phyloP scores from a whole-genome alignment of 495 filamentous ascomycete genomes.

The Tuber umbilicatum region DNA sequence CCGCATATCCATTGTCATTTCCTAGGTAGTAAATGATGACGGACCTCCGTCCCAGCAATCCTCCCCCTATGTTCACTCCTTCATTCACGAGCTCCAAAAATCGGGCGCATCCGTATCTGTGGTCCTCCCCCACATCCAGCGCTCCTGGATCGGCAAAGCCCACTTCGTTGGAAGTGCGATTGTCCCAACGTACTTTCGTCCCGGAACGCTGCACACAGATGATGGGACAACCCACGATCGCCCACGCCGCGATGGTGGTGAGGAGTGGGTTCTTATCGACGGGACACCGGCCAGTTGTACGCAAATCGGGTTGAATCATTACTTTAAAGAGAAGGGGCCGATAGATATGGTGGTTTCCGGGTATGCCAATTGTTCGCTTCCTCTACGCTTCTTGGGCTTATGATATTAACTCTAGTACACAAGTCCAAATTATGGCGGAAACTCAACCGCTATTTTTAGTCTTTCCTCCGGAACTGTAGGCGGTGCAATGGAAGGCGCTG shows the following conservation, averaged over 20 bases:
- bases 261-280: conserved; percentile 91
- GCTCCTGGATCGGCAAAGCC: conserved; percentile 97
- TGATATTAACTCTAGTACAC: background rate
- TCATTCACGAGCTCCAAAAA: conserved; percentile 68
- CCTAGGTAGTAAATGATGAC: conserved; percentile 82
- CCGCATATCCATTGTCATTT: background rate
- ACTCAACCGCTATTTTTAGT: conserved; percentile 87
- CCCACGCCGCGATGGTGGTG: conserved; percentile 52
- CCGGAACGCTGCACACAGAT: conserved; percentile 56
- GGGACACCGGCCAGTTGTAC: conserved; percentile 81
- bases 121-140: conserved; percentile 80
- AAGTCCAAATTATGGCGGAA: conserved; percentile 83
- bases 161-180: conserved; percentile 82
- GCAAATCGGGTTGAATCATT: conserved; percentile 82
- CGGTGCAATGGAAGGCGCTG: conserved; percentile 85
- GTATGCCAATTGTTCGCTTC: background rate
- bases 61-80: conserved; percentile 85
- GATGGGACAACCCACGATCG: conserved; percentile 59
- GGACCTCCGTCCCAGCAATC: conserved; percentile 85
- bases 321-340: conserved; percentile 68
- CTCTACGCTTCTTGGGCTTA: background rate
- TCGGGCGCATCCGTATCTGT: conserved; percentile 81
- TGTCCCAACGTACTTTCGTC: conserved; percentile 83
- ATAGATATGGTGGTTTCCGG: conserved; percentile 84
- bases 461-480: conserved; percentile 84